Evolutionary conservation across 768 basidiomycete genomes (phyloP).

Genomic region (Lactarius akahatsu): DNA sequence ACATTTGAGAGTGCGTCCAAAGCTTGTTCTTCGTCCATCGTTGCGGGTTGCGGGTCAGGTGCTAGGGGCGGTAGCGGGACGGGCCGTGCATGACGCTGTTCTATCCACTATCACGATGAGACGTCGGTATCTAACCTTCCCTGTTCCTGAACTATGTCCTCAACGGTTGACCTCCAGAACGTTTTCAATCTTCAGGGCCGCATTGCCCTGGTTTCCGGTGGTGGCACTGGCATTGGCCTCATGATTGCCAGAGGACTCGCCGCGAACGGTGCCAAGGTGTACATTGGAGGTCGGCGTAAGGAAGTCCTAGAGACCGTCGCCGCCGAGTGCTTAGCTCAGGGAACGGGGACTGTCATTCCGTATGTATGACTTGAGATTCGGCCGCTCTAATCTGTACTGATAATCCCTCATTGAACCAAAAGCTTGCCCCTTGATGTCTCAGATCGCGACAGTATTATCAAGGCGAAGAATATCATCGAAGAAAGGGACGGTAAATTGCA

Average conservation of each 20-base stretch:
- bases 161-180: slow-evolving; percentile 9
- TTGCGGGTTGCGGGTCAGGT: background rate
- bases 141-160: slow-evolving; percentile 9
- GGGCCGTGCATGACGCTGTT: background rate
- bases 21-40: slow-evolving; percentile 57
- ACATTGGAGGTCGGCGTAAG: slow-evolving; percentile 69
- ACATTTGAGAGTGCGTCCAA: slow-evolving; percentile 64
- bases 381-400: background rate
- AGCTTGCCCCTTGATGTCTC: slow-evolving; percentile 75
- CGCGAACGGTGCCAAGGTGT: slow-evolving; percentile 75
- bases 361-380: slow-evolving; percentile 36
- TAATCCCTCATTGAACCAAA: background rate
- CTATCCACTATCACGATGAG: background rate
- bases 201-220: slow-evolving; percentile 32
- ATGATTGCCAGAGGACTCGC: slow-evolving; percentile 75
- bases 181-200: slow-evolving; percentile 28
- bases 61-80: background rate
- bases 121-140: background rate
- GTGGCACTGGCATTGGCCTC: slow-evolving; percentile 44
- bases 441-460: slow-evolving; percentile 60
- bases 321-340: slow-evolving; percentile 42
- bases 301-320: slow-evolving; percentile 61
- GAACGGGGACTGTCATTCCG: slow-evolving; percentile 57
- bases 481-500: slow-evolving; percentile 68
- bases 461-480: slow-evolving; percentile 52